Evolutionary conservation across 2,329 filamentous ascomycete genomes (phyloP).

Genomic region (Colletotrichum horii): DNA sequence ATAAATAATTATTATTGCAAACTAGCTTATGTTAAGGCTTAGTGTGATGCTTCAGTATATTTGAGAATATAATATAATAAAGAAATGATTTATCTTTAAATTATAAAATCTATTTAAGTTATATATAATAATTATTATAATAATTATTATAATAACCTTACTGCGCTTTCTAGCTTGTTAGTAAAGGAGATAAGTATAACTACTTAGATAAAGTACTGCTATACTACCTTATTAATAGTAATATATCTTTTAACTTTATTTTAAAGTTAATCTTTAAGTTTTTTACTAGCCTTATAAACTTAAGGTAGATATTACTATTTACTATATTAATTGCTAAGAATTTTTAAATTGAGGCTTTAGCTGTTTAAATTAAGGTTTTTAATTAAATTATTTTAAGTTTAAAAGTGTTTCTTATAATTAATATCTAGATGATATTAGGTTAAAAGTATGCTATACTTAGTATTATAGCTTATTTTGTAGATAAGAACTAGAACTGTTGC

Average conservation of each 20-base stretch:
- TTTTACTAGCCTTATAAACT: neutral
- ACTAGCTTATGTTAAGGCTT: neutral
- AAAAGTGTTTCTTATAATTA: neutral
- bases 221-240: neutral
- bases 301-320: neutral
- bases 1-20: neutral
- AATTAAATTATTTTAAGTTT: neutral
- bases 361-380: neutral
- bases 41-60: neutral
- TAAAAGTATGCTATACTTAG: neutral
- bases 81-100: neutral
- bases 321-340: neutral
- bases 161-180: neutral
- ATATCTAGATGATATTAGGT: neutral
- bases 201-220: neutral
- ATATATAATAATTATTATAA: neutral
- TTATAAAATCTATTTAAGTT: neutral
- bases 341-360: neutral
- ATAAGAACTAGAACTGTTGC: neutral
- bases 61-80: neutral
- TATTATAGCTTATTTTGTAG: neutral
- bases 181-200: neutral
- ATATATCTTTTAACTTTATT: neutral
- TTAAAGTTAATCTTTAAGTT: neutral
- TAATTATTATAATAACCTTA: too few species aligned